A percentile compares a stretch with the other conserved stretches of the same genome.
Conservation (phyloP, 805 yeast genomes). For the Myxozyma geophila region DNA sequence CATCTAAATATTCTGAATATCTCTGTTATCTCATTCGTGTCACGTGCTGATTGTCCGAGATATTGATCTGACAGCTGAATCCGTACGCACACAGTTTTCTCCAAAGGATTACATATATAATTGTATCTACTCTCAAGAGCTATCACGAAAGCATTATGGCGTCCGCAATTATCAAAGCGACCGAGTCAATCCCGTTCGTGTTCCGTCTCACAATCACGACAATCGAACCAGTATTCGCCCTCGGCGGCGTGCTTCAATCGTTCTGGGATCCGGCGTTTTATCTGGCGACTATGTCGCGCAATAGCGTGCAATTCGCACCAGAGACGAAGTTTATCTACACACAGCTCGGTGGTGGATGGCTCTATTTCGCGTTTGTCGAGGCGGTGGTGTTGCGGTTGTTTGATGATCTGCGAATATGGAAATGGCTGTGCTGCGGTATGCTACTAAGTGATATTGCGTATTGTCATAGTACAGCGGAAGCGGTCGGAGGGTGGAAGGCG, state of each 20-base stretch:
- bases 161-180: not conserved
- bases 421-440: not conserved
- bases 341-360: conserved; percentile 5
- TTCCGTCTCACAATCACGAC: not conserved
- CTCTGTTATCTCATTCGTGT: too few species aligned
- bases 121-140: too few species aligned
- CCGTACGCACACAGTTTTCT: too few species aligned
- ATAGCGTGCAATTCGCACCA: not conserved
- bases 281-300: not conserved
- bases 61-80: too few species aligned
- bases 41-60: too few species aligned
- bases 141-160: not conserved
- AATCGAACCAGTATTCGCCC: not conserved
- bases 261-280: not conserved
- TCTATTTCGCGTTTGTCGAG: conserved; percentile 3
- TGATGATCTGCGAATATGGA: not conserved
- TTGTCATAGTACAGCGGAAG: not conserved
- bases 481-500: not conserved
- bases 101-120: too few species aligned
- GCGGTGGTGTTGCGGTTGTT: conserved; percentile 2
- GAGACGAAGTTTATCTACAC: not conserved
- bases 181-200: not conserved
- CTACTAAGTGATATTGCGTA: not conserved
- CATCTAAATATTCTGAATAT: too few species aligned
- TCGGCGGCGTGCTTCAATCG: not conserved